These are phyloP conservation scores for Syzygium grande DNA, from an alignment of 345 rosid species.

Conservation along the genomic window DNA sequence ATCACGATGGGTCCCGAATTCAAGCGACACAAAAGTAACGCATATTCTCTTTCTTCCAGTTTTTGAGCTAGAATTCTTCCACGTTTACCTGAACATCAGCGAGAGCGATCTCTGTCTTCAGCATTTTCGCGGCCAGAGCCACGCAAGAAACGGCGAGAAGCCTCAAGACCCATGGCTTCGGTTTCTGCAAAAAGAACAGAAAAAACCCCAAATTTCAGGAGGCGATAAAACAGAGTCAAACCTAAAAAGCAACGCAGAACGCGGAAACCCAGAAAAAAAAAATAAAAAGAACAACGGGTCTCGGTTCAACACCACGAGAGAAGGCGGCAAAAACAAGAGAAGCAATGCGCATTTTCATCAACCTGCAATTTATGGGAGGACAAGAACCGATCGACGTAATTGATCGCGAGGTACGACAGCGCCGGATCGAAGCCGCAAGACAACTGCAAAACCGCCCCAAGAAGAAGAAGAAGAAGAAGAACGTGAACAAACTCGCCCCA, in stretches of 20 bases:
- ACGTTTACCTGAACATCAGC: conserved; percentile 37
- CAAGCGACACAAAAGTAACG: background rate
- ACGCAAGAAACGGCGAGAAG: conserved; percentile 66
- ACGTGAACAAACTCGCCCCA: background rate
- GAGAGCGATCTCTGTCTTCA: conserved; percentile 32
- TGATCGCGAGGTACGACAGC: conserved; percentile 61
- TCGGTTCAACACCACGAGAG: background rate
- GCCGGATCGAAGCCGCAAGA: conserved; percentile 29
- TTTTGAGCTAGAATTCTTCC: background rate
- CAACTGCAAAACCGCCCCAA: conserved; percentile 19
- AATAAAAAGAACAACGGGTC: background rate
- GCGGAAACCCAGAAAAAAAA: background rate
- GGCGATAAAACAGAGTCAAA: background rate
- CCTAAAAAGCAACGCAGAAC: background rate
- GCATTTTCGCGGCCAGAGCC: conserved; percentile 74
- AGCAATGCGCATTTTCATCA: background rate
- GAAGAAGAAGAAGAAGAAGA: background rate
- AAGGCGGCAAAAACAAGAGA: background rate
- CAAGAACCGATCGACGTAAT: conserved; percentile 78
- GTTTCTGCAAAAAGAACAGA: background rate
- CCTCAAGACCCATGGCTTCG: conserved; percentile 49
- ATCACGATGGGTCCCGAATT: background rate
- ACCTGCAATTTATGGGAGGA: conserved; percentile 55
- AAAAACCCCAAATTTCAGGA: background rate
- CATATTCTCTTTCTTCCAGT: background rate